Evolutionary conservation across 805 yeast species (phyloP), one percentile per base, ranked within the genome.

Genomic region (Ogataea angusta): DNA sequence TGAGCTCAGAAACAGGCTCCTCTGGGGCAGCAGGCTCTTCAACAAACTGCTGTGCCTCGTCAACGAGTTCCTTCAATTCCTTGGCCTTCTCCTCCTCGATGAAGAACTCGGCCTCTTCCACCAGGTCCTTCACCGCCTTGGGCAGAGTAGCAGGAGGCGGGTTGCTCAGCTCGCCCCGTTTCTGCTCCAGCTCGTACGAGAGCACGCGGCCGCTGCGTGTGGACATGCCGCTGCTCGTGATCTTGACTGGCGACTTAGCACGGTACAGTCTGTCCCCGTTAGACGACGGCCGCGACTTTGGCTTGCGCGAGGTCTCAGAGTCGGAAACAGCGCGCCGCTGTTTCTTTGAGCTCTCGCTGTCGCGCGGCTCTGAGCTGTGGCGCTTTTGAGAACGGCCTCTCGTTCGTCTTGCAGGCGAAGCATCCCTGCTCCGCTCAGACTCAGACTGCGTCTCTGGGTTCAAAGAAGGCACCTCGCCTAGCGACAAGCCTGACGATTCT

Each of bases 161-260:
- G 5, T 38, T 46, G 19, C 19, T 29, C n/a, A 10, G 15, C 5
- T 36, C 36, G n/a, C 41, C 49, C 3, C 36, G 28, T 8, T 40
- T 29, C 15, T 52, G 52, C 12, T 55, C 63, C 2, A 56, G 40
- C 17, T 57, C 63, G 36, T 59, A 58, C 3, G 63, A 58, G 28
- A 59, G 38, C 9, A 58, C 60, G 12, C 62, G 48, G 8, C 58
- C 60, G 34, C 60, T 55, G 38, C 60, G 48, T 1, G 60, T 55
- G 6, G 57, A 45, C 8, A 55, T 55, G 4, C 58, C 56, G 30
- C 58, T 55, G 42, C 58, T 46, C 13, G 46, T 39, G 38, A 43
- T 45, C 22, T 45, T 49, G 25, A 46, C 46, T 13, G 55, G 47
- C 6, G 56, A 49, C 2, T 53, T 53, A 5, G 52, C 57, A 17